Percentiles rank a stretch among this genome's conserved stretches.
These are phyloP conservation scores for Pythium rishiriense DNA, from an alignment of 352 stramenopile genomes.

Conservation along the genomic window DNA sequence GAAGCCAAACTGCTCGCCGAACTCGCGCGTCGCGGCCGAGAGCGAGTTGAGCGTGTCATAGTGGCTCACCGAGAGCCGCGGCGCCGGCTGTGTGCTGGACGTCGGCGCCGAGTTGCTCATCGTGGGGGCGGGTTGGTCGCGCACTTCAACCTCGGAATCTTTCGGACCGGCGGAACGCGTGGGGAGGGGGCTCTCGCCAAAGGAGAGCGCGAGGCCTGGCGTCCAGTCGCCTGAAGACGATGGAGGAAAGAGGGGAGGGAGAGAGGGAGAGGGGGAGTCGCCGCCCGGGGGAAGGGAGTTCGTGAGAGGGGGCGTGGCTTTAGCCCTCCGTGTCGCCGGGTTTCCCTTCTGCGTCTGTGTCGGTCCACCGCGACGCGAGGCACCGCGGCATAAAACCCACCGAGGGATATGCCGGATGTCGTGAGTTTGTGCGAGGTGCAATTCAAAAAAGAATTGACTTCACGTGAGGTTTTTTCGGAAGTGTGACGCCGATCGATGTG, in stretches of 20 bases:
- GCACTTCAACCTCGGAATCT: conserved; percentile 29
- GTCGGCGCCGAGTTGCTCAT: conserved; percentile 17
- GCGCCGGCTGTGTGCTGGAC: conserved; percentile 45
- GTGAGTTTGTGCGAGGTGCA: background rate
- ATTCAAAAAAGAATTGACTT: conserved; percentile 31
- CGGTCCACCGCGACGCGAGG: conserved; percentile 4
- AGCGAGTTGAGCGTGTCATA: conserved; percentile 74
- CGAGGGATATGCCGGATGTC: conserved; percentile 2
- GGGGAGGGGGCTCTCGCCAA: background rate
- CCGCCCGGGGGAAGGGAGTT: background rate
- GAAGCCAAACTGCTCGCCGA: conserved; percentile 63
- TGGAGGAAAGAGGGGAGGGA: background rate
- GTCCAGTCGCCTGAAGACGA: background rate
- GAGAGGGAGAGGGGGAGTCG: background rate
- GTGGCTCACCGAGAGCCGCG: conserved; percentile 40
- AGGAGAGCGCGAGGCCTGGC: background rate
- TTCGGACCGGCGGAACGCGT: background rate
- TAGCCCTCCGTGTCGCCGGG: too few species aligned
- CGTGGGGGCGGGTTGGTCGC: background rate
- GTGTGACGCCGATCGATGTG: conserved; percentile 12
- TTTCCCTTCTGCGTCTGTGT: conserved; percentile 23
- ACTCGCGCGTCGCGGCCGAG: conserved; percentile 72
- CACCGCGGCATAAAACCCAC: conserved; percentile 27
- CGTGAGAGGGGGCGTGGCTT: background rate
- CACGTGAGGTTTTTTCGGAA: conserved; percentile 12